Evolutionary conservation across 176 grass and related monocot species (phyloP).

Genomic region (Chloris gayana): DNA sequence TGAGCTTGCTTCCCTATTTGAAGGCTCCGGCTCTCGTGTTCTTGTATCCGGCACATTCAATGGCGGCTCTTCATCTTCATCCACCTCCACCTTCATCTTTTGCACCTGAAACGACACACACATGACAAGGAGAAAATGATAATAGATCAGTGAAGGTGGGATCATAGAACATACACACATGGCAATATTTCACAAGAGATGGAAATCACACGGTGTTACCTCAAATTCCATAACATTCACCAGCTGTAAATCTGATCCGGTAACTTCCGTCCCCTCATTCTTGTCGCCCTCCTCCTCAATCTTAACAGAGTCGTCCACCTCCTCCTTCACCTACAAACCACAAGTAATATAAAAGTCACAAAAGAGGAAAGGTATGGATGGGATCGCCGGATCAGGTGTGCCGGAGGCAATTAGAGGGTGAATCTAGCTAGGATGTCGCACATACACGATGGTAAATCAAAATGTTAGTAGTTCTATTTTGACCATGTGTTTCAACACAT

Average conservation of each 20-base stretch:
- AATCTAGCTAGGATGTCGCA: not conserved
- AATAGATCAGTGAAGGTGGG: not conserved
- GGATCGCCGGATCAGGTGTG: not conserved
- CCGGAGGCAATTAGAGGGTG: not conserved
- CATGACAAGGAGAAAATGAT: not conserved
- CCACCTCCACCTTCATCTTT: not conserved
- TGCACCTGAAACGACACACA: not conserved
- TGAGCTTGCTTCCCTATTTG: conserved; percentile 1
- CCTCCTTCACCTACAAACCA: not conserved
- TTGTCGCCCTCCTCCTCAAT: not conserved
- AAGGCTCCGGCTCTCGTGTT: not conserved
- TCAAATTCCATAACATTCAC: not conserved
- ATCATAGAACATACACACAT: not conserved
- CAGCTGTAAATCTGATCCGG: conserved; percentile 8
- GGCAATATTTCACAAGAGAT: not conserved
- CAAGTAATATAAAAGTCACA: not conserved
- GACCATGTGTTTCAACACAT: not conserved
- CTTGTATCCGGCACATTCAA: not conserved
- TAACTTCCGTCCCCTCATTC: not conserved
- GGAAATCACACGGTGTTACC: not conserved
- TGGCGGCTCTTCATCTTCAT: not conserved
- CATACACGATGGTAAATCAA: not conserved
- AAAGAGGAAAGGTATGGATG: not conserved
- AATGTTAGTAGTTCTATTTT: not conserved
- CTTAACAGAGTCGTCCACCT: not conserved